A percentile compares a stretch with the other conserved stretches of the same genome.
phyloP scores from a whole-genome alignment of 768 basidiomycete species.

The Tephrocybe sp. region DNA sequence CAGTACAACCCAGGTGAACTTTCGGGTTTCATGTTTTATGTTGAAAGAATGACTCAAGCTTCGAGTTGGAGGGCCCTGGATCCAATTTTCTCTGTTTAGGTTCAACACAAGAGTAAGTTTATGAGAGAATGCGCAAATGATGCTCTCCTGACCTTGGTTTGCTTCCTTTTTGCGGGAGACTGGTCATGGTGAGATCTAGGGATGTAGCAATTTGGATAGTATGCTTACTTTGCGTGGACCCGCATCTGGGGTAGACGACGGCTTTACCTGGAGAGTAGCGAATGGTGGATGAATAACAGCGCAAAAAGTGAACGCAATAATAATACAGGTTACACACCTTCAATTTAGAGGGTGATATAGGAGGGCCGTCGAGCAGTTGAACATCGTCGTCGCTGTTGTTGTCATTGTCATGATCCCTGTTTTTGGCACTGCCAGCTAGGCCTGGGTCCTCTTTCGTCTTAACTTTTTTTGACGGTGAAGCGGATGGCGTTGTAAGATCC shows the following conservation, averaged over 20 bases:
- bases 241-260: neutral
- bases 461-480: neutral
- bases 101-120: neutral
- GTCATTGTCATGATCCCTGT: neutral
- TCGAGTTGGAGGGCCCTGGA: neutral
- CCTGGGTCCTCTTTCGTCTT: neutral
- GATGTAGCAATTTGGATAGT: no score
- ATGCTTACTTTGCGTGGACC: constrained; percentile 5
- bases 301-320: neutral
- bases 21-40: neutral
- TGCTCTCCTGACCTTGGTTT: neutral
- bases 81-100: neutral
- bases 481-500: neutral
- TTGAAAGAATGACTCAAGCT: constrained; percentile 5
- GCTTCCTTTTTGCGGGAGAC: constrained; percentile 4
- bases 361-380: neutral
- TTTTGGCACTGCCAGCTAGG: no score
- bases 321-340: neutral
- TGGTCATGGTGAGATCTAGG: neutral
- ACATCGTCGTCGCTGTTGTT: constrained; percentile 1
- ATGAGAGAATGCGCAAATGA: neutral
- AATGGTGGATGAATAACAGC: neutral
- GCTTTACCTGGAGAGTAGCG: neutral
- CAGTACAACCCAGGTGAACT: no score
- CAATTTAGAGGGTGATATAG: neutral